Percentiles rank a stretch among this genome's conserved stretches.
Conservation (phyloP, 23 red algal species). For the Porphyridium purpureum region DNA sequence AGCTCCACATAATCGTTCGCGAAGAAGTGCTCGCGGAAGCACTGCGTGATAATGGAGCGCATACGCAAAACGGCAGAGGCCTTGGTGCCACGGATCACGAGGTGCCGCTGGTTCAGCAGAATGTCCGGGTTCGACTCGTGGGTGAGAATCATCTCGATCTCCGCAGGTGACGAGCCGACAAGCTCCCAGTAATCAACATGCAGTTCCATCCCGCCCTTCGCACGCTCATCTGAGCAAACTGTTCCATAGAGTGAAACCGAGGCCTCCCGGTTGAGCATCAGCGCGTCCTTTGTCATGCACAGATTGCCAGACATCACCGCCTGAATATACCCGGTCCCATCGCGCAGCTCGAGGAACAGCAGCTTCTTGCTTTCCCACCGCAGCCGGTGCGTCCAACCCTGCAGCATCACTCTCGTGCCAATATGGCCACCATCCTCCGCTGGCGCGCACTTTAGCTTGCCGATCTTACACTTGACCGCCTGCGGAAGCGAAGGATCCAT, state of each 20-base stretch:
- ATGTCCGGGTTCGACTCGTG: conserved; percentile 83
- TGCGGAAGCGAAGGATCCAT: conserved; percentile 45
- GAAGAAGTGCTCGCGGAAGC: conserved; percentile 94
- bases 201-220: conserved; percentile 87
- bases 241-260: conserved; percentile 62
- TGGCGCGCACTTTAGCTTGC: conserved; percentile 13
- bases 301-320: conserved; percentile 63
- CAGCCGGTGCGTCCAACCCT: conserved; percentile 83
- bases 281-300: conserved; percentile 81
- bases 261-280: conserved; percentile 66
- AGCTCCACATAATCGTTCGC: conserved; percentile 79
- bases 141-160: conserved; percentile 84
- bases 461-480: conserved; percentile 30
- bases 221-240: conserved; percentile 40
- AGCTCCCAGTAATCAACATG: conserved; percentile 86
- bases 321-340: conserved; percentile 89
- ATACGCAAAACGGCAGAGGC: conserved; percentile 55
- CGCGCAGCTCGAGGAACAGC: conserved; percentile 84
- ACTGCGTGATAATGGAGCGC: conserved; percentile 79
- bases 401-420: conserved; percentile 26
- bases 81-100: conserved; percentile 67
- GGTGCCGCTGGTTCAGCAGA: conserved; percentile 80
- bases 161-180: conserved; percentile 45
- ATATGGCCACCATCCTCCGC: not conserved
- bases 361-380: conserved; percentile 75